Conservation (phyloP, 2,329 filamentous ascomycete genomes). For the Diaporthe citri region DNA sequence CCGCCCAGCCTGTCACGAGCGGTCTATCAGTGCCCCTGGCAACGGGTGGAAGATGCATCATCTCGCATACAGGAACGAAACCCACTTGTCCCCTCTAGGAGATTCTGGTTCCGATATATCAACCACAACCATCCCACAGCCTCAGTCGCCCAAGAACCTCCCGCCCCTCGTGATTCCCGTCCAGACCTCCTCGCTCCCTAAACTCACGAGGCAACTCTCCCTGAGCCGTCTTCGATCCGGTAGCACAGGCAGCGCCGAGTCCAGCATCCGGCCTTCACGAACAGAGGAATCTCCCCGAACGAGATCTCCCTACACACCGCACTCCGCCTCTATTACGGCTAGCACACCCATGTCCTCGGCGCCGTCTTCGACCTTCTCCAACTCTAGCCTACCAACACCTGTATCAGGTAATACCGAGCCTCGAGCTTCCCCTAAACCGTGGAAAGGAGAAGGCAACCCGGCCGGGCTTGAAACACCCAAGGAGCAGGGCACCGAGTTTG, state of each 20-base stretch:
- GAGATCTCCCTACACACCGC: constrained; percentile 60
- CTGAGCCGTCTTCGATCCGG: constrained; percentile 61
- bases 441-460: constrained; percentile 52
- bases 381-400: constrained; percentile 61
- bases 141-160: constrained; percentile 66
- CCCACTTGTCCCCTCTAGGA: constrained; percentile 18
- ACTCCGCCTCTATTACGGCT: constrained; percentile 56
- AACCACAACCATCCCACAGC: constrained; percentile 49
- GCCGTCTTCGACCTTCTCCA: constrained; percentile 47
- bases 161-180: constrained; percentile 69
- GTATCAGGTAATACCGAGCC: constrained; percentile 62
- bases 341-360: constrained; percentile 59
- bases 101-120: constrained; percentile 30
- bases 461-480: constrained; percentile 47
- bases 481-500: constrained; percentile 45
- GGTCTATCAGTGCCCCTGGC: constrained; percentile 73
- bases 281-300: constrained; percentile 62
- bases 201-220: constrained; percentile 55
- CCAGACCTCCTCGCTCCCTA: constrained; percentile 48
- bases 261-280: constrained; percentile 54
- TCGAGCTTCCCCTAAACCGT: constrained; percentile 58
- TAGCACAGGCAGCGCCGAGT: constrained; percentile 56
- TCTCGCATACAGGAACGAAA: constrained; percentile 45
- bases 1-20: constrained; percentile 73
- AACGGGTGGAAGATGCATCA: constrained; percentile 61